These are phyloP conservation scores for Cryphonectria naterciae DNA, from an alignment of 2,329 filamentous ascomycete genomes.

Conservation along the genomic window DNA sequence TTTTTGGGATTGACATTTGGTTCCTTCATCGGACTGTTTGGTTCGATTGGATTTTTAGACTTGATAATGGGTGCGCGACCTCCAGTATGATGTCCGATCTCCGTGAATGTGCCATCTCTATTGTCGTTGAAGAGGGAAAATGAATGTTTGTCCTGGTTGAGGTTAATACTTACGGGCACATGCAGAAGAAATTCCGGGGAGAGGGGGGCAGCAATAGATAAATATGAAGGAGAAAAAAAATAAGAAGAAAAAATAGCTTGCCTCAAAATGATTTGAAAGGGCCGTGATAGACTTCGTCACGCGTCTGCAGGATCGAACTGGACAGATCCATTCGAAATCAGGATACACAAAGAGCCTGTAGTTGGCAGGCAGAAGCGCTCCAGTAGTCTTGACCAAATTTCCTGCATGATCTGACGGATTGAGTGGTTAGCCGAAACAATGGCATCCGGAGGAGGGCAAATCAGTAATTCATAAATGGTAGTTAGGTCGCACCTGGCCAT, in stretches of 20 bases:
- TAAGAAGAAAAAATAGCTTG: neutral
- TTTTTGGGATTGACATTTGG: neutral
- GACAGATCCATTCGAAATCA: slow-evolving; percentile 22
- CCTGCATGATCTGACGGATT: slow-evolving; percentile 4
- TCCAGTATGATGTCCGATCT: neutral
- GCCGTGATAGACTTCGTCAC: neutral
- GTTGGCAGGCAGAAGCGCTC: slow-evolving; percentile 16
- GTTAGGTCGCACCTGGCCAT: slow-evolving; percentile 19
- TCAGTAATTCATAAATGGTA: neutral
- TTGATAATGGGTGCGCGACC: neutral
- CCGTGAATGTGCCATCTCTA: slow-evolving; percentile 20
- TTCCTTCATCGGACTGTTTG: neutral
- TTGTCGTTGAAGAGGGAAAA: slow-evolving; percentile 20
- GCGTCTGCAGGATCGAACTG: slow-evolving; percentile 7
- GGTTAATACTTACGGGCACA: neutral
- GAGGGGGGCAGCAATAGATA: too few species aligned
- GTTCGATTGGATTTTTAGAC: slow-evolving; percentile 7
- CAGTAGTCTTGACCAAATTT: neutral
- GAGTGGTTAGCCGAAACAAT: neutral
- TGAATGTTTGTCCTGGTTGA: slow-evolving; percentile 2
- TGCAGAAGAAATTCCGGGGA: neutral
- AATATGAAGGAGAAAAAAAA: neutral
- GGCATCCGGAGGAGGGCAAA: neutral
- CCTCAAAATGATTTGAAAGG: slow-evolving; percentile 14
- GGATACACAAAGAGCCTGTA: neutral